phyloP scores from a whole-genome alignment of 129 eudicot genomes.

The Solidago caesia region DNA sequence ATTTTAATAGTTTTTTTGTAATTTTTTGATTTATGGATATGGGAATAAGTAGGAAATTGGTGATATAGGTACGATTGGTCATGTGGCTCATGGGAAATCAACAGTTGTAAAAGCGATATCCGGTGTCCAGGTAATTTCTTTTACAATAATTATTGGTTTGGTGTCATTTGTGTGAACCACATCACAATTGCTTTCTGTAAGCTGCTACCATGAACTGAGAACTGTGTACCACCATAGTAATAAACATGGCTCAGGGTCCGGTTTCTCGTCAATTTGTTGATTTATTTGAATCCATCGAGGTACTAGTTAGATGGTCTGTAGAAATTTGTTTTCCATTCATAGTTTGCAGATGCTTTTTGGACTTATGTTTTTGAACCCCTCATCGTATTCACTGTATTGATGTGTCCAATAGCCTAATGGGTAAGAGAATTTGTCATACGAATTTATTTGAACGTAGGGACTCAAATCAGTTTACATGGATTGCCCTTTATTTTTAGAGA shows the following conservation, averaged over 20 bases:
- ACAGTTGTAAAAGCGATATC: constrained; percentile 97
- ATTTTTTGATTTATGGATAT: neutral
- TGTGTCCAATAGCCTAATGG: no score
- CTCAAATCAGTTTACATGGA: no score
- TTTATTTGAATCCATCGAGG: neutral
- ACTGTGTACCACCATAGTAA: neutral
- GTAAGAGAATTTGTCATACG: no score
- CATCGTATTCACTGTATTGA: no score
- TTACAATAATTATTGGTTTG: neutral
- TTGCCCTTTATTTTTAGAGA: no score
- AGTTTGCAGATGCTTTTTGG: no score
- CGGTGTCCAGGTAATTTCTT: constrained; percentile 73
- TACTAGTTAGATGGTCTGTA: neutral
- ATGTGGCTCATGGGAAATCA: constrained; percentile 99
- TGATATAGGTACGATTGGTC: constrained; percentile 83
- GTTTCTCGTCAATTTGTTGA: neutral
- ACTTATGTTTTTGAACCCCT: no score
- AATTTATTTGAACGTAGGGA: no score
- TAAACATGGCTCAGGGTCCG: neutral
- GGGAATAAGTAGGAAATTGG: neutral
- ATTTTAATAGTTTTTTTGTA: neutral
- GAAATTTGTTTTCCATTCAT: no score
- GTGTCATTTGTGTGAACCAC: no score
- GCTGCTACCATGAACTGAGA: neutral
- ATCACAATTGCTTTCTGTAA: neutral